phyloP scores from a whole-genome alignment of 345 rosid genomes.

The Erucastrum elatum region DNA sequence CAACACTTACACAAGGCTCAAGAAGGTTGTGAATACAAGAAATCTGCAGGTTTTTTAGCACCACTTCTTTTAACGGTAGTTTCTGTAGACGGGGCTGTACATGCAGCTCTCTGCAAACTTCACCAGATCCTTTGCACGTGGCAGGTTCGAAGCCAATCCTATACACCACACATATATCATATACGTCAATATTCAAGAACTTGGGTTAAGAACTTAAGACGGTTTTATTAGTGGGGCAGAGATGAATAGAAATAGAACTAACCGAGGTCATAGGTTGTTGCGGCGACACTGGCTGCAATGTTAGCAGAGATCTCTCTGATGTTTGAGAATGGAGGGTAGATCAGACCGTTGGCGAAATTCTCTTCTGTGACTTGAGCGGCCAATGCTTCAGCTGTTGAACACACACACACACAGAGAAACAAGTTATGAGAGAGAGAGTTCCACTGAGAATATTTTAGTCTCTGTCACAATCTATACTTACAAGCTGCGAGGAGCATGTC shows the following conservation, averaged over 20 bases:
- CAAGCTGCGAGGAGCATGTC: constrained; percentile 99
- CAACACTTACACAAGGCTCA: constrained; percentile 26
- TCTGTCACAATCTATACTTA: constrained; percentile 44
- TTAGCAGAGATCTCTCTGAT: constrained; percentile 87
- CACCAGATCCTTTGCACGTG: constrained; percentile 82
- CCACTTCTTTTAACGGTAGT: constrained; percentile 57
- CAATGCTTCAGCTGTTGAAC: constrained; percentile 79
- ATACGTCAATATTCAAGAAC: too few relatives aligned
- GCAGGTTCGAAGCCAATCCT: constrained; percentile 90
- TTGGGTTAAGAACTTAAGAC: too few relatives aligned
- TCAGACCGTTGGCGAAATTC: constrained; percentile 69
- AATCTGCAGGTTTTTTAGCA: constrained; percentile 26
- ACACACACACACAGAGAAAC: neutral
- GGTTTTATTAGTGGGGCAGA: neutral
- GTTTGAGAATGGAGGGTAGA: constrained; percentile 88
- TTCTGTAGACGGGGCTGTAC: constrained; percentile 82
- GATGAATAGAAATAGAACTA: constrained; percentile 32
- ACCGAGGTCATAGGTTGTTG: constrained; percentile 95
- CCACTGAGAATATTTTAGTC: neutral
- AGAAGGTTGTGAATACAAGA: neutral
- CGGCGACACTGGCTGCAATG: constrained; percentile 88
- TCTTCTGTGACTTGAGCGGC: constrained; percentile 74
- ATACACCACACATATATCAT: constrained; percentile 36
- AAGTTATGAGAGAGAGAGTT: neutral
- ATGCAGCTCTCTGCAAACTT: constrained; percentile 88